These are phyloP conservation scores for Flaveria ramosissima DNA, from an alignment of 129 eudicot species.

Conservation along the genomic window DNA sequence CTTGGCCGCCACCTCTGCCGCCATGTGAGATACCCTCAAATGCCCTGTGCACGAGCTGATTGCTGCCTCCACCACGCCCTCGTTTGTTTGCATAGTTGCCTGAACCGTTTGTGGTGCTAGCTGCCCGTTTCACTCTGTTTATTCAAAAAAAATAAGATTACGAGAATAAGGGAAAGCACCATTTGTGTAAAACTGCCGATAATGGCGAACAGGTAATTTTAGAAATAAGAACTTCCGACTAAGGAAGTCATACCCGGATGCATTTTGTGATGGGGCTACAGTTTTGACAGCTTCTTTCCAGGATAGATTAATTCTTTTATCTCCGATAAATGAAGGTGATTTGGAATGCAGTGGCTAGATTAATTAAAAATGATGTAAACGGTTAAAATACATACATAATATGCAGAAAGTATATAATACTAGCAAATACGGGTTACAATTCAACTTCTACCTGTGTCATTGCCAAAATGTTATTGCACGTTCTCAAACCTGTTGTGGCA, in stretches of 20 bases:
- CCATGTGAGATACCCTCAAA: constrained; percentile 60
- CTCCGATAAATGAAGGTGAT: constrained; percentile 87
- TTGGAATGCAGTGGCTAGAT: constrained; percentile 73
- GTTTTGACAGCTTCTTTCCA: constrained; percentile 84
- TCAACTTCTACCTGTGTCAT: constrained; percentile 71
- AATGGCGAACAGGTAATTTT: neutral
- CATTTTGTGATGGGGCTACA: constrained; percentile 34
- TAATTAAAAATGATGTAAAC: neutral
- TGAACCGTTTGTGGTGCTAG: constrained; percentile 53
- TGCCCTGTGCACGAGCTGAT: constrained; percentile 61
- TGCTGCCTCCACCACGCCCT: constrained; percentile 57
- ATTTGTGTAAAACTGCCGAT: neutral
- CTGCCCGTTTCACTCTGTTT: constrained; percentile 68
- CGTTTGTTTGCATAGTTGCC: constrained; percentile 49
- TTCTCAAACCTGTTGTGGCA: constrained; percentile 79
- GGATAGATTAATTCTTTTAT: constrained; percentile 73
- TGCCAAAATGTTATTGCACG: constrained; percentile 92
- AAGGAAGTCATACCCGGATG: constrained; percentile 53
- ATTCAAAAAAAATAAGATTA: neutral
- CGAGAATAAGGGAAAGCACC: neutral
- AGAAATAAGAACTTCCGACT: neutral
- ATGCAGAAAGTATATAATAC: neutral
- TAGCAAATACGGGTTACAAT: neutral
- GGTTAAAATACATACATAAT: neutral
- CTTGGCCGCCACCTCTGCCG: constrained; percentile 59